A percentile compares a stretch with the other conserved stretches of the same genome.
These are phyloP conservation scores for Heliosperma pusillum DNA, from an alignment of 148 eudicot species.

Conservation along the genomic window DNA sequence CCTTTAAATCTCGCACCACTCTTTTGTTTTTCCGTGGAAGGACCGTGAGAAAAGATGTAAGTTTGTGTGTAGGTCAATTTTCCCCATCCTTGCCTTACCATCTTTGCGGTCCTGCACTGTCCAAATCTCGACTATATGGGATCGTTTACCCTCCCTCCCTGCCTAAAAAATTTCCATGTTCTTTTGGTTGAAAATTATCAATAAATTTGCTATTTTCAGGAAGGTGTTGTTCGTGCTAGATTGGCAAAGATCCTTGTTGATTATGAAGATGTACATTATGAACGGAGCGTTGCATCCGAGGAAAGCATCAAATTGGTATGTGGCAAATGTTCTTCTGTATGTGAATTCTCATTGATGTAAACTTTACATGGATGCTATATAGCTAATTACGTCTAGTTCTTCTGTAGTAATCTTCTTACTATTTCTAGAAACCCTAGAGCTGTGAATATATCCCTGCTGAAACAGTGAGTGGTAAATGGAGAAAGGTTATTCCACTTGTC, in stretches of 20 bases:
- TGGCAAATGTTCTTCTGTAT: not conserved
- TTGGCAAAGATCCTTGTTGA: slow-evolving; percentile 55
- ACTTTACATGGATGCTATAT: not conserved
- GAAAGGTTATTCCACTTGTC: too few relatives aligned
- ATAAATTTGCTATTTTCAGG: slow-evolving; percentile 40
- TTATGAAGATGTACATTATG: slow-evolving; percentile 69
- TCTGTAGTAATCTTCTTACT: not conserved
- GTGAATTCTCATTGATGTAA: not conserved
- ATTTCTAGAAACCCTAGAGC: not conserved
- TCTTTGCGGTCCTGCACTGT: not conserved
- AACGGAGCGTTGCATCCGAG: slow-evolving; percentile 56
- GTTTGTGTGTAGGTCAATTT: slow-evolving; percentile 15
- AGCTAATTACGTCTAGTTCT: not conserved
- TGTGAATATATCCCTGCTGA: too few relatives aligned
- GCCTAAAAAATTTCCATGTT: too few relatives aligned
- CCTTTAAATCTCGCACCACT: slow-evolving; percentile 68
- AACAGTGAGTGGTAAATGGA: too few relatives aligned
- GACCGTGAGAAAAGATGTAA: slow-evolving; percentile 85
- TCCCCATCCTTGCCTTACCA: not conserved
- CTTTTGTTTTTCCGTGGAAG: slow-evolving; percentile 93
- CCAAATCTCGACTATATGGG: not conserved
- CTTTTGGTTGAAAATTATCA: not conserved
- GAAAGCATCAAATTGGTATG: slow-evolving; percentile 72
- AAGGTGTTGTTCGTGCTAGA: slow-evolving; percentile 73
- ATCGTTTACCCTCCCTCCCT: too few relatives aligned